These are phyloP conservation scores for Phaffomyces opuntiae DNA, from an alignment of 805 yeast species.

Conservation along the genomic window DNA sequence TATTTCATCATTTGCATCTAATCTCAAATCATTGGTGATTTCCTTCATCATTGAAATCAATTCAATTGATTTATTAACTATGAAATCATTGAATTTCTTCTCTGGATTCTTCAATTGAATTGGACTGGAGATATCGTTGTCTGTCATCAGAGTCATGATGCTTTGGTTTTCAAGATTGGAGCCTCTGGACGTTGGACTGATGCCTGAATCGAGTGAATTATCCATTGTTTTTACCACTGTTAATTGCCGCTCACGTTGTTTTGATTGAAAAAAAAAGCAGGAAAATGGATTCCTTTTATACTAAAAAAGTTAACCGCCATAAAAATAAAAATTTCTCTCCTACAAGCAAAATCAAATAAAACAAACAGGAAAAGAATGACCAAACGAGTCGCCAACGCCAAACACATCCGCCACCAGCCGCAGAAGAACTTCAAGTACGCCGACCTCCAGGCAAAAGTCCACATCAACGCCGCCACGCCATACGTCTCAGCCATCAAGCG, in stretches of 20 bases:
- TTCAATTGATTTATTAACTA: neutral
- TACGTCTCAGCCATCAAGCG: conserved; percentile 67
- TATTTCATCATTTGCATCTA: neutral
- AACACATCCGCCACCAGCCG: conserved; percentile 48
- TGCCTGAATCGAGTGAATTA: too few relatives aligned
- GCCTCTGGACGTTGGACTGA: neutral
- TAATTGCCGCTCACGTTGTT: neutral
- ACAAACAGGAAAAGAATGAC: conserved; percentile 11
- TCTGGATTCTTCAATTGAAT: neutral
- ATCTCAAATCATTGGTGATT: neutral
- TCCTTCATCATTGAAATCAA: conserved; percentile 6
- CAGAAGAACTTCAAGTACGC: conserved; percentile 36
- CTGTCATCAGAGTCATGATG: neutral
- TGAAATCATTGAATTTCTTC: neutral
- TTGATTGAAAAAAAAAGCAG: neutral
- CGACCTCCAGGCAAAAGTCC: conserved; percentile 41
- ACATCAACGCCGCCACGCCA: conserved; percentile 62
- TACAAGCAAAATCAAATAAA: neutral
- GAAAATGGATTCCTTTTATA: neutral
- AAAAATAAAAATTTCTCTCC: neutral
- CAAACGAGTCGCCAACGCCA: conserved; percentile 20
- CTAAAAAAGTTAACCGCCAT: neutral
- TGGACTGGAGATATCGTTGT: conserved; percentile 8
- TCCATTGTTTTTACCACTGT: too few relatives aligned
- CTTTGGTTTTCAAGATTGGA: conserved; percentile 4